A percentile compares a stretch with the other conserved stretches of the same genome.
Conservation (phyloP, 306 rosid species). For the Pterocarpus santalinus region DNA sequence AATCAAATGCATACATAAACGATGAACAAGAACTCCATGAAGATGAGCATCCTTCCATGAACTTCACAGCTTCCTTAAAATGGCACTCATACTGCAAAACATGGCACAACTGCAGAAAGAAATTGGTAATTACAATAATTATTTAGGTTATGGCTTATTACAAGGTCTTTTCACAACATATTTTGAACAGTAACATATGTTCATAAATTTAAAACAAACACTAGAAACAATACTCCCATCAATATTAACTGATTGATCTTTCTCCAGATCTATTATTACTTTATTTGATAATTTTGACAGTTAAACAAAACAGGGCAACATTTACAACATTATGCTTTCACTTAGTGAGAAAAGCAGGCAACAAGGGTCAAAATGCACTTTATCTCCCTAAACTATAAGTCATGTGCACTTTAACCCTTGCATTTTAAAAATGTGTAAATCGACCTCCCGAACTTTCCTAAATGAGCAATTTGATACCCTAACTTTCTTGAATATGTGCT, state of each 20-base stretch:
- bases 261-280: background rate
- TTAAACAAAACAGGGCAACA: constrained; percentile 7
- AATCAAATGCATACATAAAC: constrained; percentile 66
- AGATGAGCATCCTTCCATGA: constrained; percentile 83
- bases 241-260: constrained; percentile 5
- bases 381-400: too few relatives aligned
- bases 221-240: constrained; percentile 13
- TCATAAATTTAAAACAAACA: constrained; percentile 37
- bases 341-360: background rate
- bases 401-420: too few relatives aligned
- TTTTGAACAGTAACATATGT: background rate
- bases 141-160: constrained; percentile 7
- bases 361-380: background rate
- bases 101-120: constrained; percentile 82
- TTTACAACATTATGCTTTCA: background rate
- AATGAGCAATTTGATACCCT: too few relatives aligned
- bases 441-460: too few relatives aligned
- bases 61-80: constrained; percentile 83
- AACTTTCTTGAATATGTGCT: too few relatives aligned
- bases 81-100: constrained; percentile 78
- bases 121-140: constrained; percentile 37
- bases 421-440: too few relatives aligned
- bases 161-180: constrained; percentile 5
- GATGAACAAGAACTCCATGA: constrained; percentile 73
- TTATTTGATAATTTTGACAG: background rate